Evolutionary conservation across 768 basidiomycete species (phyloP).

Genomic region (Mycena latifolia): DNA sequence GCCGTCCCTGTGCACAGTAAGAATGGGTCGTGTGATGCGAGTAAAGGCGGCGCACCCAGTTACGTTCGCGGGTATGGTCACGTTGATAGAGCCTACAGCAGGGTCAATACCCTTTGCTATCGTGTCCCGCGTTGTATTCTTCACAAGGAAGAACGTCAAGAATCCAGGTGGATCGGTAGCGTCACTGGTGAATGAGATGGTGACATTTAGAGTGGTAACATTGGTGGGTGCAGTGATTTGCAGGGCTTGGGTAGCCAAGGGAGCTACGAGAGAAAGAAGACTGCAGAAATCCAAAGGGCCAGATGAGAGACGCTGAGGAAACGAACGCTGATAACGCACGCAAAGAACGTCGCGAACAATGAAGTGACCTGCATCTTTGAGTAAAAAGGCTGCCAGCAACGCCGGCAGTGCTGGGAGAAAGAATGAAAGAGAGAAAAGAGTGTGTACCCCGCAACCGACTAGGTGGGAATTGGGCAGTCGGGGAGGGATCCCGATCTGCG

Average conservation of each 20-base stretch:
- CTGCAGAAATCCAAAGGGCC: constrained; percentile 8
- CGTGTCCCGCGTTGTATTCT: constrained; percentile 1
- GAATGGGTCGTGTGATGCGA: not conserved
- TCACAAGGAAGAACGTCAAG: constrained; percentile 20
- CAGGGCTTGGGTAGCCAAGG: constrained; percentile 26
- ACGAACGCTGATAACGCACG: constrained; percentile 19
- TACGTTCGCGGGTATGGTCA: constrained; percentile 16
- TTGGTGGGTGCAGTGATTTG: constrained; percentile 23
- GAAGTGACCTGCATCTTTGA: constrained; percentile 35
- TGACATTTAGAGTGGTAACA: constrained; percentile 18
- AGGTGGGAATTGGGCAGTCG: constrained; percentile 8
- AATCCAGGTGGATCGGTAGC: not conserved
- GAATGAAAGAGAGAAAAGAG: constrained; percentile 23
- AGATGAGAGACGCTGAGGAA: not conserved
- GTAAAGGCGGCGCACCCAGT: constrained; percentile 27
- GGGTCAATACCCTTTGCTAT: constrained; percentile 2
- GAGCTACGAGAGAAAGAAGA: constrained; percentile 29
- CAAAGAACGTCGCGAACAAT: constrained; percentile 33
- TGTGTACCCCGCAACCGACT: constrained; percentile 24
- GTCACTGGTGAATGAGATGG: constrained; percentile 18
- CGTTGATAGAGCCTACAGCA: not conserved
- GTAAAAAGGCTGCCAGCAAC: constrained; percentile 37
- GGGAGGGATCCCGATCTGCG: constrained; percentile 6
- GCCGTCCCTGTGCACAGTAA: constrained; percentile 6
- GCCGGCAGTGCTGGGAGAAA: constrained; percentile 28